Evolutionary conservation across 2,329 filamentous ascomycete genomes (phyloP).

Genomic region (Penicillium sp.): DNA sequence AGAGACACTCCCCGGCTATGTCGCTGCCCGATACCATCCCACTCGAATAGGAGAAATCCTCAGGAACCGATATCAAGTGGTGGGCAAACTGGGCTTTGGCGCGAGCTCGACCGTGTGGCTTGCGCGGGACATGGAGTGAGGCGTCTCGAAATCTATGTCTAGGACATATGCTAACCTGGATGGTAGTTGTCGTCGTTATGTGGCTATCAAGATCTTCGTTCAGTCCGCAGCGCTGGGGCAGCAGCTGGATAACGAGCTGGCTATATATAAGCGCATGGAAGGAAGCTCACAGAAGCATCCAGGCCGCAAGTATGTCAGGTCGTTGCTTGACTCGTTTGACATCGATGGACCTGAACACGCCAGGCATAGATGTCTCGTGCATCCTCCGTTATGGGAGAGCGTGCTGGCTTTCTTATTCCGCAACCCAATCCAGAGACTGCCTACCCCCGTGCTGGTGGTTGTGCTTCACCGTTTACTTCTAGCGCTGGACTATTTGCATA

Average conservation of each 20-base stretch:
- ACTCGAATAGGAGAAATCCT: constrained; percentile 28
- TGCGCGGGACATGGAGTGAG: constrained; percentile 31
- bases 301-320: constrained; percentile 24
- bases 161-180: not conserved
- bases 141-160: not conserved
- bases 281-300: constrained; percentile 22
- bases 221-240: constrained; percentile 25
- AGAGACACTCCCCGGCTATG: constrained; percentile 25
- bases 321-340: constrained; percentile 9
- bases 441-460: constrained; percentile 30
- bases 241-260: constrained; percentile 35
- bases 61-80: constrained; percentile 28
- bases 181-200: constrained; percentile 24
- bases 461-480: constrained; percentile 40
- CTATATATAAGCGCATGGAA: constrained; percentile 41
- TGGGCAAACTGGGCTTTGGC: constrained; percentile 36
- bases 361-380: constrained; percentile 33
- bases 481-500: constrained; percentile 46
- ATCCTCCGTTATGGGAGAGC: constrained; percentile 44
- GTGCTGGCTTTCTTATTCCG: constrained; percentile 37
- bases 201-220: constrained; percentile 29
- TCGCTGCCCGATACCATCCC: constrained; percentile 24
- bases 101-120: constrained; percentile 35
- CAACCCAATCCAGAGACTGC: constrained; percentile 26
- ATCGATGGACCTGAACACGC: constrained; percentile 1